phyloP scores from a whole-genome alignment of 2,329 filamentous ascomycete genomes.

The Acrocalymma vagum region DNA sequence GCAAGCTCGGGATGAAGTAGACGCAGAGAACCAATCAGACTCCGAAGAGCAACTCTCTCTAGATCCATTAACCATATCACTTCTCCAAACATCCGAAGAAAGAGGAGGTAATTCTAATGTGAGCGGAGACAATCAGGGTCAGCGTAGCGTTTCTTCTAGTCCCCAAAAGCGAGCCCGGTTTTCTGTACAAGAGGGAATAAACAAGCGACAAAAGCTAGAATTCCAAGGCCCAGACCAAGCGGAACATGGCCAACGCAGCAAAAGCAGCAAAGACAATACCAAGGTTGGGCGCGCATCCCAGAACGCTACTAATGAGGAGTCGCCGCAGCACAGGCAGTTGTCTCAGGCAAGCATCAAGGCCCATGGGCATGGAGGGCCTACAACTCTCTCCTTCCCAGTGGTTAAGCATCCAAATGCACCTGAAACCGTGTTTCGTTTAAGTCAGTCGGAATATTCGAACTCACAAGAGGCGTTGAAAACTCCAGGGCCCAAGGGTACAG shows the following conservation, averaged over 20 bases:
- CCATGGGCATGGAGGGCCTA: constrained; percentile 47
- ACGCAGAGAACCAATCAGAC: constrained; percentile 22
- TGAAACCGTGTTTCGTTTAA: constrained; percentile 69
- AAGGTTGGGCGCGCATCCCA: constrained; percentile 1
- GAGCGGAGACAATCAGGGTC: constrained; percentile 17
- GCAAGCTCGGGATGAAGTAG: constrained; percentile 36
- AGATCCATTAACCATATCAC: constrained; percentile 41
- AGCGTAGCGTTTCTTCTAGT: constrained; percentile 6
- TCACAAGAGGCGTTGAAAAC: constrained; percentile 43
- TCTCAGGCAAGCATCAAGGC: constrained; percentile 53
- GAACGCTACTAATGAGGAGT: constrained; percentile 13
- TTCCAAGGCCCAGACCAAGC: no score
- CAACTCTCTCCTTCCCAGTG: constrained; percentile 71
- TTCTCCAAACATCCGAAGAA: constrained; percentile 17
- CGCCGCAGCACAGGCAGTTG: constrained; percentile 28
- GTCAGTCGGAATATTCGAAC: constrained; percentile 69
- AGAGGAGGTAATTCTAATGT: constrained; percentile 11
- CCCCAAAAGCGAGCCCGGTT: constrained; percentile 21
- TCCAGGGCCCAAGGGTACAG: constrained; percentile 30
- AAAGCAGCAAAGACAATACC: constrained; percentile 1
- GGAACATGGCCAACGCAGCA: no score
- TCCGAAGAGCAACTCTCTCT: constrained; percentile 31
- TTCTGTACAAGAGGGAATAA: no score
- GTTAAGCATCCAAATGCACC: constrained; percentile 79
- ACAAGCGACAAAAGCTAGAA: no score